Evolutionary conservation across 768 basidiomycete genomes (phyloP).

Genomic region (Thelephora aurantiotincta): DNA sequence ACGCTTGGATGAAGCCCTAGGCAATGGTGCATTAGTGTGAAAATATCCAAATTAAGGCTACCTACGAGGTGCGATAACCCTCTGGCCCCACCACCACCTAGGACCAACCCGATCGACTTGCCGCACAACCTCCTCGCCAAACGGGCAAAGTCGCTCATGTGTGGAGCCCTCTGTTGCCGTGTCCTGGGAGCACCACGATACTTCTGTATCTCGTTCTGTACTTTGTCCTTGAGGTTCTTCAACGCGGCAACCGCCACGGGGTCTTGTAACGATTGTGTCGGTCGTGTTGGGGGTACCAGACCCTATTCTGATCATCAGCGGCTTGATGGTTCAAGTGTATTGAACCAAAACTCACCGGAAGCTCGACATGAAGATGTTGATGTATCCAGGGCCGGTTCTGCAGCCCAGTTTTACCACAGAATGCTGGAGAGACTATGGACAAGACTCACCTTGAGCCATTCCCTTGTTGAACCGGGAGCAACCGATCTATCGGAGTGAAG

Average conservation of each 20-base stretch:
- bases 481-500: constrained; percentile 88
- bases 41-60: constrained; percentile 10
- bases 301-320: constrained; percentile 25
- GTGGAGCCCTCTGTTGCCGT: constrained; percentile 63
- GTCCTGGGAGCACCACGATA: constrained; percentile 54
- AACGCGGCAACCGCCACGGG: constrained; percentile 80
- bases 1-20: constrained; percentile 82
- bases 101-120: constrained; percentile 82
- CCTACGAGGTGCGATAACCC: constrained; percentile 62
- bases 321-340: neutral
- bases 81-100: constrained; percentile 95
- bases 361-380: constrained; percentile 90
- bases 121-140: constrained; percentile 87
- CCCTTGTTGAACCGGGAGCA: constrained; percentile 79
- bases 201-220: constrained; percentile 78
- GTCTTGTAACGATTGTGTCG: constrained; percentile 46
- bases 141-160: constrained; percentile 84
- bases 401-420: constrained; percentile 2
- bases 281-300: constrained; percentile 47
- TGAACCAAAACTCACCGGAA: constrained; percentile 37
- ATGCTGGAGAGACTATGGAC: neutral
- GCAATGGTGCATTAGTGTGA: constrained; percentile 17
- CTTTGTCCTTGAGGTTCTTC: constrained; percentile 85
- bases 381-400: constrained; percentile 94
- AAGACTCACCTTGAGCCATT: constrained; percentile 76